Conservation (phyloP, 164 flowering plant species). For the Stephania yunnanensis region DNA sequence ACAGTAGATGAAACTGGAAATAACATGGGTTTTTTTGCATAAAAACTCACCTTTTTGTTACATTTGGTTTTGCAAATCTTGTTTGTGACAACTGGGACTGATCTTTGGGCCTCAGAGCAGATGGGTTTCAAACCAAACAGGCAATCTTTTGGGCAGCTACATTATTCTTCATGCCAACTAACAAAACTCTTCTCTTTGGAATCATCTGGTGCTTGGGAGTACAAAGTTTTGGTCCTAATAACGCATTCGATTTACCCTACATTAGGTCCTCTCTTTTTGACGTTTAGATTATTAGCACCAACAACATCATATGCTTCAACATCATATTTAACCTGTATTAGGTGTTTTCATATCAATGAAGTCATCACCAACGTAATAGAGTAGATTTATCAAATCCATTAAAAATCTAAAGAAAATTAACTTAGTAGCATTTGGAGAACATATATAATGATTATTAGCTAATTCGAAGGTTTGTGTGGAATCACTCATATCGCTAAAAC, state of each 20-base stretch:
- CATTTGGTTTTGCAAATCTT: slow-evolving; percentile 33
- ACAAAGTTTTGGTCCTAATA: slow-evolving; percentile 33
- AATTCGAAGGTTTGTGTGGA: too few relatives aligned
- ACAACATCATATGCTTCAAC: slow-evolving; percentile 27
- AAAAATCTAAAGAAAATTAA: background rate
- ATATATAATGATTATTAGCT: too few relatives aligned
- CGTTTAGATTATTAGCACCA: slow-evolving; percentile 23
- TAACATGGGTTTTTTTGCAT: background rate
- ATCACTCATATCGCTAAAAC: too few relatives aligned
- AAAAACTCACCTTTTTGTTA: slow-evolving; percentile 35
- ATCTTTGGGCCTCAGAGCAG: slow-evolving; percentile 43
- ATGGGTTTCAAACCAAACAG: slow-evolving; percentile 47
- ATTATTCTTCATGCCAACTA: slow-evolving; percentile 29
- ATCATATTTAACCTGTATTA: slow-evolving; percentile 36
- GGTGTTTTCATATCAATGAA: background rate
- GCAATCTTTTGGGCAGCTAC: slow-evolving; percentile 53
- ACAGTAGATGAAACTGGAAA: background rate
- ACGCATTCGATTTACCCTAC: slow-evolving; percentile 28
- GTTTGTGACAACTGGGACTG: slow-evolving; percentile 35
- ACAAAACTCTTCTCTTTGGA: slow-evolving; percentile 18
- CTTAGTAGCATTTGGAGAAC: too few relatives aligned
- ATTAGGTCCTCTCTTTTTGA: slow-evolving; percentile 59
- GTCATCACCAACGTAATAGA: background rate
- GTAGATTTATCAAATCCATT: background rate
- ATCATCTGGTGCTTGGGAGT: slow-evolving; percentile 48